Evolutionary conservation across 163 green algal genomes (phyloP), one percentile per base, ranked within the genome.

Genomic region (Chlorella variabilis): DNA sequence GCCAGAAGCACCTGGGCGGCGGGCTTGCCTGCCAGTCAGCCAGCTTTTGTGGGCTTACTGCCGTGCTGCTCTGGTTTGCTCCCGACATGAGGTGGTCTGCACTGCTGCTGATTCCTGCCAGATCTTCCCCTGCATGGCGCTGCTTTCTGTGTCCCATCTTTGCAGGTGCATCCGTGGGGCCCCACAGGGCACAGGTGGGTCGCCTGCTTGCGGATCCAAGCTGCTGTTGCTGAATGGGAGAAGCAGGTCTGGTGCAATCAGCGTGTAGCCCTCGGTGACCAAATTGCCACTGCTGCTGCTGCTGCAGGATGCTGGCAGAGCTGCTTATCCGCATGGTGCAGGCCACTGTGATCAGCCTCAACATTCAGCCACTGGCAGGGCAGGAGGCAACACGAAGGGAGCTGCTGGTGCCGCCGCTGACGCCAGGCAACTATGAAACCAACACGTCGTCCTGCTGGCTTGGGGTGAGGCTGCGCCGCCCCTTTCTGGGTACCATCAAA

Each of bases 151-250:
- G 20, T 18, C 15, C 45, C 45, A 54, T 29, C 54, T 25, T n/a
- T 25, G 15, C 34, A 48, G 49, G 70, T 77, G 17, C 70, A 77
- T 34, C 70, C 70, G 13, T 77, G 70, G 70, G 70, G 70, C 0
- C 70, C 70, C 48, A 77, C 70, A 56, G 70, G 70, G 31, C 70
- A 77, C 70, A 66, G 71, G 49, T 78, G 49, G 27, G 70, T 15
- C 25, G 61, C 31, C 8, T 39, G 29, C 61, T 21, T 45, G 17
- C 18, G 29, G 9, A 45, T 25, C 29, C 6, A 15, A 21, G 61
- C 61, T 39, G 29, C 29, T 41, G 61, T 23, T 21, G 29, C 29
- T 69, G 29, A 39, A 39, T 45, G n/a, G 45, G 45, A 54, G 15
- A 15, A 11, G 45, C 11, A 15, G 45, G 45, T 54, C 11, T 54